phyloP scores from a whole-genome alignment of 2,329 filamentous ascomycete species.

The Sarocladium kiliense region DNA sequence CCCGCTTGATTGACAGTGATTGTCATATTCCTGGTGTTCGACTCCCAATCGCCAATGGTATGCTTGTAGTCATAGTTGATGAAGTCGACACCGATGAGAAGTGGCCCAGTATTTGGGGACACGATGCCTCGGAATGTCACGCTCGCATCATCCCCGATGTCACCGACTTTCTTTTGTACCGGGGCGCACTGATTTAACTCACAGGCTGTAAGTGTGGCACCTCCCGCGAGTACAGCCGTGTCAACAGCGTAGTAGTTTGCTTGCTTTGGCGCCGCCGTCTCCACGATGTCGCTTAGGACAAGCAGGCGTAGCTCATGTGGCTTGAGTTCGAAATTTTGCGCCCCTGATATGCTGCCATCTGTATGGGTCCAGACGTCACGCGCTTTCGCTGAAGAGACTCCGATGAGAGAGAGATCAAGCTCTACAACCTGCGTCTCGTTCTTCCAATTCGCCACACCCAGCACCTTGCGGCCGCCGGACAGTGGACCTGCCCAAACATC shows the following conservation, averaged over 20 bases:
- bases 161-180: conserved; percentile 34
- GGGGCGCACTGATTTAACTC: conserved; percentile 34
- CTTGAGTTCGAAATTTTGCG: conserved; percentile 25
- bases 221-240: conserved; percentile 29
- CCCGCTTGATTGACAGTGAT: conserved; percentile 38
- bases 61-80: conserved; percentile 47
- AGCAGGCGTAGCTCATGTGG: conserved; percentile 35
- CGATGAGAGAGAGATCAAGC: conserved; percentile 34
- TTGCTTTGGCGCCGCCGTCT: conserved; percentile 17
- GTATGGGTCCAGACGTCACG: conserved; percentile 34
- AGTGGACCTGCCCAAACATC: conserved; percentile 47
- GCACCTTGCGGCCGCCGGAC: conserved; percentile 34
- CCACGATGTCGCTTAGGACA: conserved; percentile 28
- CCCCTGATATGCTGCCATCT: conserved; percentile 27
- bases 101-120: conserved; percentile 23
- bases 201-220: conserved; percentile 29
- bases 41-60: conserved; percentile 27
- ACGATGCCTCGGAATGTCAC: conserved; percentile 29
- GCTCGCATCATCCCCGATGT: conserved; percentile 27
- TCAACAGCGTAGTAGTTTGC: conserved; percentile 34
- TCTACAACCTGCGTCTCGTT: conserved; percentile 35
- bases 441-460: conserved; percentile 45
- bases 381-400: conserved; percentile 31
- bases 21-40: conserved; percentile 46
- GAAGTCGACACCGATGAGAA: conserved; percentile 42